Percentiles rank a stretch among this genome's conserved stretches.
Evolutionary conservation across 2,329 filamentous ascomycete species (phyloP).

Genomic region (Cordyceps cateniannulata): DNA sequence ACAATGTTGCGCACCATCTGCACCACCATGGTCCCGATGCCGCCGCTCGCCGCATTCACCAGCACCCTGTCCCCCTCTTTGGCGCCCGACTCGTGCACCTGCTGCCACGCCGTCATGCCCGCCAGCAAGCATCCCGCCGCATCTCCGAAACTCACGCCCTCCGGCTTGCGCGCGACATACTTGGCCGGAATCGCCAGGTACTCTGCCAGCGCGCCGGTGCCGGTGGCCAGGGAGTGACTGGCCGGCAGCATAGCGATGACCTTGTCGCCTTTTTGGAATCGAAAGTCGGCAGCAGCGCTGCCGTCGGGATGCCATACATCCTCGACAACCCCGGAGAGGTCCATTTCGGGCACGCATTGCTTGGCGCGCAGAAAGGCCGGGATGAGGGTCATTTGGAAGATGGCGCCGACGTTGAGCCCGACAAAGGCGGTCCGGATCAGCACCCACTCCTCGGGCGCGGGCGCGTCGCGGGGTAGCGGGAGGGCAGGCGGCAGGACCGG

Average conservation of each 20-base stretch:
- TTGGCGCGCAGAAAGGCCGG: slow-evolving; percentile 30
- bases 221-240: slow-evolving; percentile 25
- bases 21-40: slow-evolving; percentile 39
- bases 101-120: slow-evolving; percentile 32
- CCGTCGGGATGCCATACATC: slow-evolving; percentile 26
- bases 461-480: slow-evolving; percentile 22
- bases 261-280: slow-evolving; percentile 25
- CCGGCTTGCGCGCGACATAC: slow-evolving; percentile 28
- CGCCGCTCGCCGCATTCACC: slow-evolving; percentile 45
- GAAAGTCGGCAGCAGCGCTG: neutral
- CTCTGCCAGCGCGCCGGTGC: slow-evolving; percentile 34
- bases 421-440: slow-evolving; percentile 35
- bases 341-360: slow-evolving; percentile 34
- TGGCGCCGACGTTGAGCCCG: slow-evolving; percentile 39
- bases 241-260: slow-evolving; percentile 35
- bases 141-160: slow-evolving; percentile 23
- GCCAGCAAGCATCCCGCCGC: slow-evolving; percentile 33
- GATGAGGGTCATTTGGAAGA: slow-evolving; percentile 34
- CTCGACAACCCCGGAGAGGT: slow-evolving; percentile 35
- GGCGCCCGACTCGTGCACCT: slow-evolving; percentile 31
- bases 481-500: slow-evolving; percentile 22
- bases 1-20: slow-evolving; percentile 37
- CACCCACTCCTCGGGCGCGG: slow-evolving; percentile 29
- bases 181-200: slow-evolving; percentile 30
- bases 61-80: slow-evolving; percentile 35